These are phyloP conservation scores for Pichia membranifaciens DNA, from an alignment of 805 yeast genomes.

Conservation along the genomic window DNA sequence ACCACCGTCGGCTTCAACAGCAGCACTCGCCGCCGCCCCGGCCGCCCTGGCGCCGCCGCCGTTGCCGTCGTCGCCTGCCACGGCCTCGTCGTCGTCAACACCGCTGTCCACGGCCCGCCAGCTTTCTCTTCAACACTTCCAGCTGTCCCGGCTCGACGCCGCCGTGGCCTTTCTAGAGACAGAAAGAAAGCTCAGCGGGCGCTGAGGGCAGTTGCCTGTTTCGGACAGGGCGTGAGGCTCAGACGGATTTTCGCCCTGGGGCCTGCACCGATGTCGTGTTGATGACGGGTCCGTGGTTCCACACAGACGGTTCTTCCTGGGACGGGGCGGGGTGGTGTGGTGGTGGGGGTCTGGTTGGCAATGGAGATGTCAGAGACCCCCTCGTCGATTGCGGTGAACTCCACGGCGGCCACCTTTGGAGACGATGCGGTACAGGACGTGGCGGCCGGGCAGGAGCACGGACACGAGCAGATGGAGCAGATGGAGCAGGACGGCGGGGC, in stretches of 20 bases:
- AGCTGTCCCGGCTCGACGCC: background rate
- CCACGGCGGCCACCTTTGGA: slow-evolving; percentile 5
- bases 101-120: background rate
- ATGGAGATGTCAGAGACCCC: background rate
- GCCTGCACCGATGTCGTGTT: no score
- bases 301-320: no score
- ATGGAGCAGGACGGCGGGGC: background rate
- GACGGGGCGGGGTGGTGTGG: no score
- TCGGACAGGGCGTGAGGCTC: background rate
- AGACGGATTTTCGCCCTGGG: no score
- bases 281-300: no score
- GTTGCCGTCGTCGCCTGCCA: no score
- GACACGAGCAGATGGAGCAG: background rate
- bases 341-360: no score
- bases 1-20: background rate
- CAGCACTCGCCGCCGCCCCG: background rate
- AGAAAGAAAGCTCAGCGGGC: background rate
- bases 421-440: background rate
- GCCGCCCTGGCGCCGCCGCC: no score
- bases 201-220: no score
- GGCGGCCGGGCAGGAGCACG: background rate
- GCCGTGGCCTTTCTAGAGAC: slow-evolving; percentile 2
- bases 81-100: background rate
- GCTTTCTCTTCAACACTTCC: background rate
- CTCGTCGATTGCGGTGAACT: background rate